Evolutionary conservation across 2,329 filamentous ascomycete species (phyloP).

Genomic region (Alternaria ventricosa): DNA sequence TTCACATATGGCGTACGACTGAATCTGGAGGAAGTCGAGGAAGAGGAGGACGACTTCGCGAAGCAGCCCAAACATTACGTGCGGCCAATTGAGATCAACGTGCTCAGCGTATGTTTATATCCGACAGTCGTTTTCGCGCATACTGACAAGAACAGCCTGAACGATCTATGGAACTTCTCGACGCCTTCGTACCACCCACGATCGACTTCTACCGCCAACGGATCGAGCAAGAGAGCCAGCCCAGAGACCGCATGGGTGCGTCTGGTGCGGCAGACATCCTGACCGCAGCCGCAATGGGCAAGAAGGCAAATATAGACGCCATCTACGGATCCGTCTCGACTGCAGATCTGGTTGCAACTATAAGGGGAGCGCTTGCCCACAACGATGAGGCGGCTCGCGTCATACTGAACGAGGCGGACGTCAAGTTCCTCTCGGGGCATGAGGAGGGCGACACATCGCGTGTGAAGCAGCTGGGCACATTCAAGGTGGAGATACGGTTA

Average conservation of each 20-base stretch:
- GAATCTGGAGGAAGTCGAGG: conserved; percentile 38
- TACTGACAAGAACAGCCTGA: conserved; percentile 46
- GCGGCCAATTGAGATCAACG: conserved; percentile 49
- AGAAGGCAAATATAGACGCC: conserved; percentile 36
- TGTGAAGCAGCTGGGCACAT: conserved; percentile 62
- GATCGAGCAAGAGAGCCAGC: conserved; percentile 47
- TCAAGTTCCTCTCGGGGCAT: conserved; percentile 54
- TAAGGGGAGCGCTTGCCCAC: conserved; percentile 57
- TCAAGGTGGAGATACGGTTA: conserved; percentile 59
- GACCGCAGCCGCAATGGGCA: conserved; percentile 43
- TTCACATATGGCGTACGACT: conserved; percentile 50
- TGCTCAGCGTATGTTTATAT: conserved; percentile 46
- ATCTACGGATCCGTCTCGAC: conserved; percentile 64
- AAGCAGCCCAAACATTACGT: conserved; percentile 34
- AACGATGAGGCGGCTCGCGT: conserved; percentile 61
- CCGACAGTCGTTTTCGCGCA: not conserved
- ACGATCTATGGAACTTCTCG: conserved; percentile 56
- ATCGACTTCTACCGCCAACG: conserved; percentile 58
- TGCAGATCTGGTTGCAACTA: conserved; percentile 57
- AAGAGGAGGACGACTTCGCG: conserved; percentile 26
- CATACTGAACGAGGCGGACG: conserved; percentile 57
- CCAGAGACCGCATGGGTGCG: conserved; percentile 39
- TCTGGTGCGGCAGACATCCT: conserved; percentile 46
- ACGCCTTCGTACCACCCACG: conserved; percentile 54
- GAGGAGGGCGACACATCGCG: conserved; percentile 50